phyloP scores from a whole-genome alignment of 331 rosid genomes.

The Acacia pycnantha region DNA sequence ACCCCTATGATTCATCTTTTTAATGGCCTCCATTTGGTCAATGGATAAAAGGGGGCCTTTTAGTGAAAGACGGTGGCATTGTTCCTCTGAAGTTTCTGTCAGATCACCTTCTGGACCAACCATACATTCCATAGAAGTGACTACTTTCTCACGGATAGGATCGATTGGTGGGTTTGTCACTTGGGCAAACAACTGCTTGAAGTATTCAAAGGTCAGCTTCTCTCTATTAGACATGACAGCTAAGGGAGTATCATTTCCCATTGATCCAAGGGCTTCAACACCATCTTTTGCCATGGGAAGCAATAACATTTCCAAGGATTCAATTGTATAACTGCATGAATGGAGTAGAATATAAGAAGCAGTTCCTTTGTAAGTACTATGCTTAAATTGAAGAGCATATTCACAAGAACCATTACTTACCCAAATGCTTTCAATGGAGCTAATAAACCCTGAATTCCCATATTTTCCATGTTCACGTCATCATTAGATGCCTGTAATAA shows the following conservation, averaged over 20 bases:
- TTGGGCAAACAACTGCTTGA: conserved; percentile 99
- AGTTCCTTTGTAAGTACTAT: conserved; percentile 13
- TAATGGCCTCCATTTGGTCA: conserved; percentile 82
- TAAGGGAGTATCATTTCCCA: conserved; percentile 96
- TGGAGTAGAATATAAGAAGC: conserved; percentile 12
- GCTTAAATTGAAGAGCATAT: conserved; percentile 18
- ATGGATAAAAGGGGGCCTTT: conserved; percentile 78
- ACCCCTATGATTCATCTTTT: conserved; percentile 74
- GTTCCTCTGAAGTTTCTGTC: conserved; percentile 88
- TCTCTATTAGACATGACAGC: conserved; percentile 95
- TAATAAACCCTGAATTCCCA: conserved; percentile 83
- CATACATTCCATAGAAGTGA: conserved; percentile 96
- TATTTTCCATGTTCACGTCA: conserved; percentile 67
- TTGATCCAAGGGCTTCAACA: conserved; percentile 94
- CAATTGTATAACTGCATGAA: conserved; percentile 73
- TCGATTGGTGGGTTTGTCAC: conserved; percentile 99
- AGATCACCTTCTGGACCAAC: conserved; percentile 99
- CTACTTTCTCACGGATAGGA: conserved; percentile 96
- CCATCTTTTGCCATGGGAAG: conserved; percentile 99
- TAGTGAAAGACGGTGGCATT: conserved; percentile 89
- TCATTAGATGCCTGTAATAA: conserved; percentile 54
- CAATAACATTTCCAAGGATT: conserved; percentile 89
- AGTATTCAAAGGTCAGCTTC: conserved; percentile 92
- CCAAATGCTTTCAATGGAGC: conserved; percentile 94
- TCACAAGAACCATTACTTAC: conserved; percentile 42